Evolutionary conservation across 257 asterid species (phyloP).

Genomic region (Salvia hispanica): DNA sequence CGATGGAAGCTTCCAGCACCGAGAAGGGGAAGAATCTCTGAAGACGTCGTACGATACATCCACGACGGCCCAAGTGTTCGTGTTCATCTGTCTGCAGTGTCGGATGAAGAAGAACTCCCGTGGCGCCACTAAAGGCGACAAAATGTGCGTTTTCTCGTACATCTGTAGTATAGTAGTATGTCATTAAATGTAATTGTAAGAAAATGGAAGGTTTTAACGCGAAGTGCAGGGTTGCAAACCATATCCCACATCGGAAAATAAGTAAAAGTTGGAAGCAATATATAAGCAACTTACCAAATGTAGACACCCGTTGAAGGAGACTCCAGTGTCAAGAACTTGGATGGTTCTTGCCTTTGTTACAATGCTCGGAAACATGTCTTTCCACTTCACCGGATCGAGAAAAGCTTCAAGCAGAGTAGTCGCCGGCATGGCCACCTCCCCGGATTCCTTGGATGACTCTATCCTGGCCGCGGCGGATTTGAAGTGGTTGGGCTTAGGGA

Average conservation of each 20-base stretch:
- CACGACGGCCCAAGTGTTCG: slow-evolving; percentile 55
- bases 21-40: slow-evolving; percentile 43
- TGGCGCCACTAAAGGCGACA: slow-evolving; percentile 75
- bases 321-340: slow-evolving; percentile 46
- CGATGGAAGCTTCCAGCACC: slow-evolving; percentile 69
- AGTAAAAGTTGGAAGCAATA: too few relatives aligned
- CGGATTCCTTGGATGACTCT: slow-evolving; percentile 72
- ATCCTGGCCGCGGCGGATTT: slow-evolving; percentile 44
- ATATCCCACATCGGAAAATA: too few relatives aligned
- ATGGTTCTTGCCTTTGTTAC: slow-evolving; percentile 51
- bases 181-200: not conserved
- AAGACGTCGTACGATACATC: slow-evolving; percentile 58
- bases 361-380: slow-evolving; percentile 56
- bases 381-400: slow-evolving; percentile 69
- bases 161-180: slow-evolving; percentile 42
- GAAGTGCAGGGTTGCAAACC: too few relatives aligned
- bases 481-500: slow-evolving; percentile 41
- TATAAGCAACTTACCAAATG: slow-evolving; percentile 44
- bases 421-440: slow-evolving; percentile 54
- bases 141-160: slow-evolving; percentile 61
- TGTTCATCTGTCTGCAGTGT: slow-evolving; percentile 42
- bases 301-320: slow-evolving; percentile 43
- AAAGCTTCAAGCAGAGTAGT: slow-evolving; percentile 47
- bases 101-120: slow-evolving; percentile 66
- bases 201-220: not conserved